A percentile compares a stretch with the other conserved stretches of the same genome.
Evolutionary conservation across 2,329 filamentous ascomycete species (phyloP).

Genomic region (Clarireedia hainanense): DNA sequence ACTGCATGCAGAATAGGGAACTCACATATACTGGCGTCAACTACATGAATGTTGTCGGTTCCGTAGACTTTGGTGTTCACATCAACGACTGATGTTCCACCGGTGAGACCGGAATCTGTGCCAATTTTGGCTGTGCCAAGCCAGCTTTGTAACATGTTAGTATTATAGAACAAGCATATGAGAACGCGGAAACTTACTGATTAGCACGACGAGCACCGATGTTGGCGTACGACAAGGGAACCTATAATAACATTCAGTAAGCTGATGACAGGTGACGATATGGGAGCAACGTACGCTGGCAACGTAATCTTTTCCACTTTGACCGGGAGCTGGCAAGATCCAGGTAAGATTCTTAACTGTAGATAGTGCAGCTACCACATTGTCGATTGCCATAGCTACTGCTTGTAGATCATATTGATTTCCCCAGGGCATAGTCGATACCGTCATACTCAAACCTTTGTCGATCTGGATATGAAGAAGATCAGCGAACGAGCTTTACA

Average conservation of each 20-base stretch:
- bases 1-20: constrained; percentile 31
- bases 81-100: constrained; percentile 54
- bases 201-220: constrained; percentile 22
- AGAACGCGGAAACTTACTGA: constrained; percentile 5
- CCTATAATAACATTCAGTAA: constrained; percentile 10
- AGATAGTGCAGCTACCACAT: constrained; percentile 45
- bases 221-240: constrained; percentile 23
- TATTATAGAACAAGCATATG: too few relatives aligned
- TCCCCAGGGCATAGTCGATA: constrained; percentile 45
- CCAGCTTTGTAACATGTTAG: constrained; percentile 29
- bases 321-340: constrained; percentile 43
- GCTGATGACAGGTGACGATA: neutral
- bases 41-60: constrained; percentile 60
- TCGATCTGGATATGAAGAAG: constrained; percentile 35
- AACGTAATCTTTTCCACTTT: constrained; percentile 49
- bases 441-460: constrained; percentile 46
- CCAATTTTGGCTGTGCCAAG: constrained; percentile 53
- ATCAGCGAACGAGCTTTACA: neutral
- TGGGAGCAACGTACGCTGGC: constrained; percentile 34
- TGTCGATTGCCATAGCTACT: constrained; percentile 58
- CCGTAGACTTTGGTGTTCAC: constrained; percentile 56
- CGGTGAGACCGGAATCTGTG: constrained; percentile 36
- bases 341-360: constrained; percentile 48
- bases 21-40: constrained; percentile 36
- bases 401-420: constrained; percentile 51